Evolutionary conservation across 352 stramenopile species (phyloP).

Genomic region (Phytophthora crassamura): DNA sequence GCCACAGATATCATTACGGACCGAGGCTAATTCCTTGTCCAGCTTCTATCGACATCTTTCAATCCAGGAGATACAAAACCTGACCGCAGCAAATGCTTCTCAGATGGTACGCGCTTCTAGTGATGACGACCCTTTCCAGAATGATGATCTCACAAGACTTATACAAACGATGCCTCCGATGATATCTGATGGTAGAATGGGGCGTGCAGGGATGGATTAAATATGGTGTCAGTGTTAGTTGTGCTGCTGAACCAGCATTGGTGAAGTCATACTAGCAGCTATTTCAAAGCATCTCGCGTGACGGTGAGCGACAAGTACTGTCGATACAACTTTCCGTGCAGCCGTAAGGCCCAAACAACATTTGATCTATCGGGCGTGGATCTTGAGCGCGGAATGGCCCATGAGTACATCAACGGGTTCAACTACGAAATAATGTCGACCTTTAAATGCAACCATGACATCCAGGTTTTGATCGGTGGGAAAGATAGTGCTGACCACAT

Average conservation of each 20-base stretch:
- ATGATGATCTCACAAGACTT: background rate
- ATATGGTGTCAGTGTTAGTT: slow-evolving; percentile 1
- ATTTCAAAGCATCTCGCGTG: background rate
- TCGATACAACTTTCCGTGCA: slow-evolving; percentile 1
- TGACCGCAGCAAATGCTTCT: background rate
- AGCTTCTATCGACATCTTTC: no score
- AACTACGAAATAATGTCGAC: no score
- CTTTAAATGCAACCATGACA: no score
- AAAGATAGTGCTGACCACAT: no score
- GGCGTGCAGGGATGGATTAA: background rate
- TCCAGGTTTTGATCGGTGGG: no score
- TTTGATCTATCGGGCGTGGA: background rate
- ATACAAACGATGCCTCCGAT: background rate
- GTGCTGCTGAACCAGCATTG: background rate
- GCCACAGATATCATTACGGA: background rate
- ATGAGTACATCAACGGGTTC: no score
- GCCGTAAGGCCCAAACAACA: background rate
- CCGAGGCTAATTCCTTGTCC: background rate
- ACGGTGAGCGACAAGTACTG: background rate
- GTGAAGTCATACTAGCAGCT: slow-evolving; percentile 1
- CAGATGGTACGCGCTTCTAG: background rate
- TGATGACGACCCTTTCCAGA: background rate
- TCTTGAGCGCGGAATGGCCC: background rate
- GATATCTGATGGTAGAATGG: background rate
- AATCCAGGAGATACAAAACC: background rate